Evolutionary conservation across 2,329 filamentous ascomycete species (phyloP), one percentile per base, ranked within the genome.

Genomic region (Reticulascus tulasneorum): DNA sequence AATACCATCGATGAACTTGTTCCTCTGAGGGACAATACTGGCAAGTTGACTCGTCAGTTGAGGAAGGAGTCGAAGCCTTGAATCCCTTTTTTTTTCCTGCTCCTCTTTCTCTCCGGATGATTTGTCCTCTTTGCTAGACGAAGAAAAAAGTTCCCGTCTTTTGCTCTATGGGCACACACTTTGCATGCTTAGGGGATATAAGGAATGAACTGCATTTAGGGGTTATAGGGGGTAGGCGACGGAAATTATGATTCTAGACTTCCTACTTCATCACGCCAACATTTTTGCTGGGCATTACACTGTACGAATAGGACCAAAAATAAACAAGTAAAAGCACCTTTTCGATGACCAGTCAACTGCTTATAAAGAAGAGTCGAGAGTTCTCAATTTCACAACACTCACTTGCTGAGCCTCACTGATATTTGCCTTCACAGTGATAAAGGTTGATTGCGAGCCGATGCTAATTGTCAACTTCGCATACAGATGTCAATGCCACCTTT

Each of bases 131-230:
- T 27, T 18, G 29, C 12, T 42, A 42, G 40, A 40, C 40, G 37
- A 42, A 42, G 40, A 42, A 42, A 42, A 42, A 42, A 40, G 40
- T 42, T 42, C 16, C 26, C 28, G 32, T 37, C 29, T 32, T 36
- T 25, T 28, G 26, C 12, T 13, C 20, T 33, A 29, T 21, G 17
- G 33, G 40, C 33, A 42, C 40, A 42, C 40, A 42, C 37, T 22
- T 30, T 31, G 39, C 42, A 39, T 42, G 42, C 29, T 42, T 31
- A 35, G 21, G 28, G 41, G 26, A 8, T 25, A 29, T 16, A 13
- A n/a, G 31, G 9, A n/a, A 36, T 18, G 32, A 35, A 38, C 35
- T 42, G 42, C 39, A 44, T 42, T 44, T 19, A 44, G 39, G 38
- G 42, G 35, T 39, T 26, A 42, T 32, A 30, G 31, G 31, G 37